Percentiles rank a stretch among this genome's conserved stretches.
Evolutionary conservation across 2,329 filamentous ascomycete species (phyloP).

Genomic region (Dothiorella sarmentorum): DNA sequence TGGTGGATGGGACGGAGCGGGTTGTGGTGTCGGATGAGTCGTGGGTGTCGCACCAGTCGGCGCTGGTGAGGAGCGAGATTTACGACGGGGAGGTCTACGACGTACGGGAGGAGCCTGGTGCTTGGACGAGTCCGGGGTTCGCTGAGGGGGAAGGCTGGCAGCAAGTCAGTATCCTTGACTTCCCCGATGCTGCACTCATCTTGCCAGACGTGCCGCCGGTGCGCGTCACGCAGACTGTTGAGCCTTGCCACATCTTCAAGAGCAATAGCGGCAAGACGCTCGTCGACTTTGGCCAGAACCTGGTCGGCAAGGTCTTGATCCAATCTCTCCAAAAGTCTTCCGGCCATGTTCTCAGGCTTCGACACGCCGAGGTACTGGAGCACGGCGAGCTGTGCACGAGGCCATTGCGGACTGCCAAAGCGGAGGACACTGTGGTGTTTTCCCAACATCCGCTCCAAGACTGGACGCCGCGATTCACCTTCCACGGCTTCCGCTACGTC

Average conservation of each 20-base stretch:
- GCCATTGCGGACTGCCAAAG: conserved; percentile 46
- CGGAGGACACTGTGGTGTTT: conserved; percentile 41
- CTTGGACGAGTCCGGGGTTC: conserved; percentile 22
- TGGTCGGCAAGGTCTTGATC: conserved; percentile 51
- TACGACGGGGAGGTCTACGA: conserved; percentile 56
- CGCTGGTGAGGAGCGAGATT: conserved; percentile 42
- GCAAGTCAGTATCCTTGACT: conserved; percentile 31
- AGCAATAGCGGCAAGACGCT: conserved; percentile 47
- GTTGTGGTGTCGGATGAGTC: conserved; percentile 28
- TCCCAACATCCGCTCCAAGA: conserved; percentile 26
- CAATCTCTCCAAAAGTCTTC: conserved; percentile 32
- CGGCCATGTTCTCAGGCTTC: conserved; percentile 45
- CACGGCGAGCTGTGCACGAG: conserved; percentile 41
- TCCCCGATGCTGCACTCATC: conserved; percentile 34
- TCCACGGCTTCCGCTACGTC: conserved; percentile 53
- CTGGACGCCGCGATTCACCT: conserved; percentile 52
- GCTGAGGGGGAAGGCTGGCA: conserved; percentile 29
- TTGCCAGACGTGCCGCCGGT: conserved; percentile 47
- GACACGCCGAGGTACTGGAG: conserved; percentile 56
- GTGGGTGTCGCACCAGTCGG: conserved; percentile 37
- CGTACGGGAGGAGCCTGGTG: conserved; percentile 27
- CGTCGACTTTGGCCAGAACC: conserved; percentile 58
- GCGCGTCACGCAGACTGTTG: conserved; percentile 32
- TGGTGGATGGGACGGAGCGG: conserved; percentile 28
- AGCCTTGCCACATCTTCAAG: conserved; percentile 28